Conservation (phyloP, 1,284 basidiomycete genomes). For the Inonotus obliquus region DNA sequence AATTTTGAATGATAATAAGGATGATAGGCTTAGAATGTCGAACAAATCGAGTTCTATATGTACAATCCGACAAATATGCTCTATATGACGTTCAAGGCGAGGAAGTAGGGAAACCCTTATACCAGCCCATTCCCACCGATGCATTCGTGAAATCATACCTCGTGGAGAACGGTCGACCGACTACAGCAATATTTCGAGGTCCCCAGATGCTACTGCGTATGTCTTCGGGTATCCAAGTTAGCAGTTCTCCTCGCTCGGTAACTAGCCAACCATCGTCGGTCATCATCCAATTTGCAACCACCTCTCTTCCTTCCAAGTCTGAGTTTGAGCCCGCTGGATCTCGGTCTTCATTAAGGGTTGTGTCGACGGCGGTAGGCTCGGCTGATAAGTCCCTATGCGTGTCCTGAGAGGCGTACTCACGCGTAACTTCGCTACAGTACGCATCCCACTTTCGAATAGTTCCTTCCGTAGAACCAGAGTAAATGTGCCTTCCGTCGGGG, state of each 20-base stretch:
- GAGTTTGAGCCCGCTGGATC: neutral
- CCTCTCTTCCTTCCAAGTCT: neutral
- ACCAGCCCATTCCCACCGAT: neutral
- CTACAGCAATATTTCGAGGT: neutral
- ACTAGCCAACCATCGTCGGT: neutral
- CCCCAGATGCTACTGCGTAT: neutral
- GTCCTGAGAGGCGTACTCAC: neutral
- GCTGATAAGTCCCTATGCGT: no score
- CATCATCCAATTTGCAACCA: neutral
- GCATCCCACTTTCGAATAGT: slow-evolving; percentile 1
- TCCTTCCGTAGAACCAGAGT: neutral
- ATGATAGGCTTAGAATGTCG: no score
- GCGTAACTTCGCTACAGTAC: neutral
- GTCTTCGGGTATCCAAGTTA: neutral
- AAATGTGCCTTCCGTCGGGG: slow-evolving; percentile 1
- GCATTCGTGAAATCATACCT: neutral
- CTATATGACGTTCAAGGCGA: no score
- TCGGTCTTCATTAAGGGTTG: neutral
- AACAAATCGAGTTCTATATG: no score
- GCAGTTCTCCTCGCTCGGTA: neutral
- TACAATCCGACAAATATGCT: no score
- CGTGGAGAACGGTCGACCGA: neutral
- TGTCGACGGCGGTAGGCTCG: no score
- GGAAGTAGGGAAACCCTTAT: neutral
- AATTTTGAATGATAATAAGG: no score